Percentiles rank a stretch among this genome's conserved stretches.
Evolutionary conservation across 169 alveolate species (phyloP).

Genomic region (Eimeria mitis): DNA sequence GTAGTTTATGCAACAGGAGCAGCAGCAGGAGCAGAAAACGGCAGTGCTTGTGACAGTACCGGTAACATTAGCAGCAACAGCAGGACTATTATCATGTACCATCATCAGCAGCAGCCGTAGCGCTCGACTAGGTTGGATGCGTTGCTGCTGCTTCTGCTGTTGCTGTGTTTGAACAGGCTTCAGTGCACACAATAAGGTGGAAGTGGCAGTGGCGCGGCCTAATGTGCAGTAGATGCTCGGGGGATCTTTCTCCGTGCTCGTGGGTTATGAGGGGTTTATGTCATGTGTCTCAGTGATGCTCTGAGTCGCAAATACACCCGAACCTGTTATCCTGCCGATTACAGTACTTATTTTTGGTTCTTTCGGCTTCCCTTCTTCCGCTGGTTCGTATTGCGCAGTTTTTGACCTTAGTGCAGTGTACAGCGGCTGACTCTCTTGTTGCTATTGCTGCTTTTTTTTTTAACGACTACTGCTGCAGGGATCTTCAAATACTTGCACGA

Average conservation of each 20-base stretch:
- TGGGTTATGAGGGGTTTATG: neutral
- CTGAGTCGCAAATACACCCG: neutral
- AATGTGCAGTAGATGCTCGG: constrained; percentile 23
- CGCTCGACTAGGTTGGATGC: neutral
- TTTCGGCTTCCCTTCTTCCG: neutral
- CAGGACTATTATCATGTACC: neutral
- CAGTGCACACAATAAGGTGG: constrained; percentile 65
- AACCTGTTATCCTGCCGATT: neutral
- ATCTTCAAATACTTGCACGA: neutral
- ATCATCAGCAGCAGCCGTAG: neutral
- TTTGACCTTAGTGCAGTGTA: neutral
- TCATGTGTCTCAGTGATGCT: neutral
- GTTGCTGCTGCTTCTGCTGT: neutral
- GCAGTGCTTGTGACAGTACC: neutral
- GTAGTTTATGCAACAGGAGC: neutral
- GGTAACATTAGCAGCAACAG: neutral
- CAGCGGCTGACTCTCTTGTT: neutral
- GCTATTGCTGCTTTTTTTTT: neutral
- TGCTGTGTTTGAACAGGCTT: constrained; percentile 36
- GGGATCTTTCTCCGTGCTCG: neutral
- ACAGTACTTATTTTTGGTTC: neutral
- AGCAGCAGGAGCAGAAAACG: neutral
- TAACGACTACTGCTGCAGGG: neutral
- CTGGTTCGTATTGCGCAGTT: neutral
- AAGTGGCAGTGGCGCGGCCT: constrained; percentile 64